These are phyloP conservation scores for Ilex aquifolium DNA, from an alignment of 257 asterid species.

Conservation along the genomic window DNA sequence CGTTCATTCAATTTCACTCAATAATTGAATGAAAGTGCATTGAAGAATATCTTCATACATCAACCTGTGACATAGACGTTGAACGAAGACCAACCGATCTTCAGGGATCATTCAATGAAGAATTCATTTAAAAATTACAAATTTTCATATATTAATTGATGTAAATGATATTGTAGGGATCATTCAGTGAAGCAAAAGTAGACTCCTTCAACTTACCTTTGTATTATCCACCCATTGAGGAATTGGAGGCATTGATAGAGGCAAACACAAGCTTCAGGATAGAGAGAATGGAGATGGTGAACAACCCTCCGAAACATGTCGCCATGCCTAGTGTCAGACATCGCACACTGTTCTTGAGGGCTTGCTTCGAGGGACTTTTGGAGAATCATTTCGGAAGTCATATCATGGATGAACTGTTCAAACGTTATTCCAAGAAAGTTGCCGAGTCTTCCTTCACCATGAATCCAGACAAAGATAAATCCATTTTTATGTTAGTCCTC, in stretches of 20 bases:
- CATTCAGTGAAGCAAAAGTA: constrained; percentile 10
- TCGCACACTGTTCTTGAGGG: not conserved
- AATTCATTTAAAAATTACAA: too few relatives aligned
- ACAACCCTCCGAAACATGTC: constrained; percentile 13
- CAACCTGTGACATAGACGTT: too few relatives aligned
- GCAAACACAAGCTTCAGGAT: constrained; percentile 13
- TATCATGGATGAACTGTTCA: constrained; percentile 13
- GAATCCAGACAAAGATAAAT: not conserved
- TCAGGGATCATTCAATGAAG: too few relatives aligned
- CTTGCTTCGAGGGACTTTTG: constrained; percentile 13
- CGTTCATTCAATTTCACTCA: too few relatives aligned
- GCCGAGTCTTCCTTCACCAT: not conserved
- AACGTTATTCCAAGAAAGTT: not conserved
- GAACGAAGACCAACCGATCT: too few relatives aligned
- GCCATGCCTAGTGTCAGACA: not conserved
- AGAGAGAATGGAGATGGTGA: constrained; percentile 24
- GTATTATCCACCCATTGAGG: constrained; percentile 10
- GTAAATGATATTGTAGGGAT: not conserved
- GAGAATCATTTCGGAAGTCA: constrained; percentile 22
- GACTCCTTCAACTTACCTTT: constrained; percentile 27
- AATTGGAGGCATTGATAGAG: constrained; percentile 18
- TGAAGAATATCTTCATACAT: too few relatives aligned
- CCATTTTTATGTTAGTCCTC: not conserved
- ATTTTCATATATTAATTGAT: too few relatives aligned
- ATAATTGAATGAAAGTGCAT: too few relatives aligned